These are phyloP conservation scores for Populus davidiana DNA, from an alignment of 345 rosid genomes.

Conservation along the genomic window DNA sequence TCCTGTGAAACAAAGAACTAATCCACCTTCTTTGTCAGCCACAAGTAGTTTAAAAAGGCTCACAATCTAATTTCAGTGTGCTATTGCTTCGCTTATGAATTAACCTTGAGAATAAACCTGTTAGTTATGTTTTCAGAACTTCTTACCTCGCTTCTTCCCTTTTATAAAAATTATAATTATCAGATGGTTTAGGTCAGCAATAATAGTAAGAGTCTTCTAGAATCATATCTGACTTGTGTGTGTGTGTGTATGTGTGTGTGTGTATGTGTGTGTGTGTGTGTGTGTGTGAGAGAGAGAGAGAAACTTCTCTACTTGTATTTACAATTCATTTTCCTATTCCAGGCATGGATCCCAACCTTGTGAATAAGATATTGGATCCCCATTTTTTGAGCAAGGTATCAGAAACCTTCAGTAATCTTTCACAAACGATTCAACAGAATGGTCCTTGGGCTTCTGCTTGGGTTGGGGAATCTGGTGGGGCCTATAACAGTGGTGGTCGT, in stretches of 20 bases:
- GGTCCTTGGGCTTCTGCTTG: constrained; percentile 96
- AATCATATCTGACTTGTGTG: background rate
- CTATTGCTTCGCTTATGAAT: background rate
- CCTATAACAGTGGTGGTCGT: constrained; percentile 91
- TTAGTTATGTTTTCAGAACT: background rate
- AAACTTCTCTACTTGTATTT: background rate
- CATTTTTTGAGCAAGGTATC: constrained; percentile 50
- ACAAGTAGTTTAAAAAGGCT: background rate
- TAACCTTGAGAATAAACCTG: background rate
- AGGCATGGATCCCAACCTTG: constrained; percentile 76
- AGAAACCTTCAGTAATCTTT: constrained; percentile 54
- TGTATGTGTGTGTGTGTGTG: too few species aligned
- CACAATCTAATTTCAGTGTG: background rate
- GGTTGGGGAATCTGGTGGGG: constrained; percentile 99
- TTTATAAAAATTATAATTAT: too few species aligned
- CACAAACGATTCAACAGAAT: constrained; percentile 45
- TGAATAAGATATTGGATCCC: constrained; percentile 79
- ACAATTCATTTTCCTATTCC: constrained; percentile 21
- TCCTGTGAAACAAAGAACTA: background rate
- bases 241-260: too few species aligned
- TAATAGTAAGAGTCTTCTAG: background rate
- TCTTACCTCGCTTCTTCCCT: background rate
- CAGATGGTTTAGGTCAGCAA: background rate
- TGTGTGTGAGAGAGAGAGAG: background rate
- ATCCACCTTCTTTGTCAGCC: background rate